A percentile compares a stretch with the other conserved stretches of the same genome.
phyloP scores from a whole-genome alignment of 768 basidiomycete genomes.

The Porpolomopsis calyptriformis region DNA sequence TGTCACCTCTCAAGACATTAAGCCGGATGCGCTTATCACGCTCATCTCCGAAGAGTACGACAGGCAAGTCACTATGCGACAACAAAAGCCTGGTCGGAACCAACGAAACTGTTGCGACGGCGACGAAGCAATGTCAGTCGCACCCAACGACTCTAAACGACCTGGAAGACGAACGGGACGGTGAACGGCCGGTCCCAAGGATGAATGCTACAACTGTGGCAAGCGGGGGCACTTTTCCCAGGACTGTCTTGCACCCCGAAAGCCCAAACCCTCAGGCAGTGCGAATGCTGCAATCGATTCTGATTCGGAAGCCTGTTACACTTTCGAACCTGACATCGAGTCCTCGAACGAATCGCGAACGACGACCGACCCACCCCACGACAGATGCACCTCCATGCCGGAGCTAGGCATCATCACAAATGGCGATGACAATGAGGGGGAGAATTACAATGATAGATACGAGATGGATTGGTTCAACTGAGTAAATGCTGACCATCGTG shows the following conservation, averaged over 20 bases:
- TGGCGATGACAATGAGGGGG: no score
- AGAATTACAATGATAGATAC: not conserved
- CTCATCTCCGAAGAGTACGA: conserved; percentile 22
- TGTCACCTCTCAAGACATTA: conserved; percentile 6
- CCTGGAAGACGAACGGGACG: not conserved
- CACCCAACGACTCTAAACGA: not conserved
- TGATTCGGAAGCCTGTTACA: not conserved
- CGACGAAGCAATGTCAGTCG: conserved; percentile 1
- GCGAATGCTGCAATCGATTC: conserved; percentile 4
- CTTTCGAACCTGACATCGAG: no score
- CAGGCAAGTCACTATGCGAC: conserved; percentile 7
- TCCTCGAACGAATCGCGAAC: no score
- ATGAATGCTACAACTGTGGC: conserved; percentile 20
- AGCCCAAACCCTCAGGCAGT: conserved; percentile 1
- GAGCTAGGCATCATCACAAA: no score
- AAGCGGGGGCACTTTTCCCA: conserved; percentile 16
- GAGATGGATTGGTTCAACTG: not conserved
- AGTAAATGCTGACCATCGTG: not conserved
- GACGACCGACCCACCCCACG: no score
- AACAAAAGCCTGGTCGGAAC: not conserved
- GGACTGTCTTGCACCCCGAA: conserved; percentile 12
- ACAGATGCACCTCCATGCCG: no score
- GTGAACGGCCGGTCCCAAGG: not conserved
- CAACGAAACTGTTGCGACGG: not conserved
- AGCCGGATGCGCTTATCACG: conserved; percentile 15